Evolutionary conservation across 148 eudicot genomes (phyloP), one percentile per base, ranked within the genome.

Genomic region (Dysphania ambrosioides): DNA sequence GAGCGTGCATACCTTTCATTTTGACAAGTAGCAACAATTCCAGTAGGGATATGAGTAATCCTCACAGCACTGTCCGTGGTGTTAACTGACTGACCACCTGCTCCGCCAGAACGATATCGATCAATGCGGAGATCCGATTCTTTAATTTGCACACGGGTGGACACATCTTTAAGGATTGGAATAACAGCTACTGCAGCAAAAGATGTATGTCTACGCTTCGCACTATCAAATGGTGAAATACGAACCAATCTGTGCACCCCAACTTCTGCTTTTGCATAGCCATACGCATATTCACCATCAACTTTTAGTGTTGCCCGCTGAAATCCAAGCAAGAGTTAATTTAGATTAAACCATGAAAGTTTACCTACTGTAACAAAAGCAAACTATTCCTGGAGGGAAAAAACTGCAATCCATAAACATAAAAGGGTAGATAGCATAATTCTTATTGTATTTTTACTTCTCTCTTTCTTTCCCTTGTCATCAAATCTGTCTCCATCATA

Each of bases 181-280:
- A 89, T 96, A 68, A 96, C 99, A 51, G 97, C 99, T 70, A 96
- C 99, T 68, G 99, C 97, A 65, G 97, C 89, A 87, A 92, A 96
- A 55, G 99, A 96, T 71, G 97, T 96, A 76, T 96, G 97, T 70
- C 97, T 79, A 51, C 97, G 91, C 80, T 88, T 96, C 27, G 89
- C 91, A 60, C 94, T 96, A 73, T 96, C 99, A 68, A 96, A 96
- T 34, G 99, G 99, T 13, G 97, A 96, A 77, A 87, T 79, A 8
- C 99, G 97, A 24, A 96, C 97, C 77, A 96, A 76, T 34, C 99
- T 86, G 76, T 96, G 99, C 23, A 89, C 97, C 68, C 99, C 99
- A 51, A 89, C 87, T 84, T 96, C 99, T 71, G 97, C 87, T 88
- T 96, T 96, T 42, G 99, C 97, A 81, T 96, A 96, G 76, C 99